A percentile compares a stretch with the other conserved stretches of the same genome.
Conservation (phyloP, 2,329 filamentous ascomycete genomes). For the Cladosporium austrohemisphaericum region DNA sequence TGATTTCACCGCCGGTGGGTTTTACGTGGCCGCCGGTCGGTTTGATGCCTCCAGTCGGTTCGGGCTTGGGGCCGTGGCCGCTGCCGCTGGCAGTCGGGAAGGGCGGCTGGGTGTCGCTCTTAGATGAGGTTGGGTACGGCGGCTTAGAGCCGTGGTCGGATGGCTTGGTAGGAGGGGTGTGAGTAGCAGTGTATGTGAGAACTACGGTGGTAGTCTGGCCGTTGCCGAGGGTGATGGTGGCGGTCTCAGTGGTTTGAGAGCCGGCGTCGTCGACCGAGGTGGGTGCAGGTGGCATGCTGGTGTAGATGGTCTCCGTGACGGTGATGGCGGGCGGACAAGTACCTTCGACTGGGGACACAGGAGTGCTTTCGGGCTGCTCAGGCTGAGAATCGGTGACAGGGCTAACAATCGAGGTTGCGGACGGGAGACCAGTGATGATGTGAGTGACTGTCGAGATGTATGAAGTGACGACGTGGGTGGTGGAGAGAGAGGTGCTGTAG, state of each 20-base stretch:
- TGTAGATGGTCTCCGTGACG: no score
- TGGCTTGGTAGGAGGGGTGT: constrained; percentile 1
- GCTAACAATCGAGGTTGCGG: constrained; percentile 1
- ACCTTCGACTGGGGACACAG: not conserved
- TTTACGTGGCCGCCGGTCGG: constrained; percentile 8
- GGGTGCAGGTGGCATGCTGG: constrained; percentile 2
- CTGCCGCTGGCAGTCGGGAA: constrained; percentile 5
- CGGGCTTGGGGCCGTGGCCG: not conserved
- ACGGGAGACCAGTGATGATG: constrained; percentile 5
- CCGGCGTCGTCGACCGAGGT: constrained; percentile 3
- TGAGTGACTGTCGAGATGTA: constrained; percentile 9
- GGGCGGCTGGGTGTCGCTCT: not conserved
- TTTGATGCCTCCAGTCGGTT: constrained; percentile 3
- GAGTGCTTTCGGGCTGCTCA: not conserved
- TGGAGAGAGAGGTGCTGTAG: constrained; percentile 15
- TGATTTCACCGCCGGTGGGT: constrained; percentile 8
- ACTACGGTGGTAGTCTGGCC: constrained; percentile 13
- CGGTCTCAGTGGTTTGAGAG: constrained; percentile 8
- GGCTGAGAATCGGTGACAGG: not conserved
- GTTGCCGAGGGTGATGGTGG: constrained; percentile 15
- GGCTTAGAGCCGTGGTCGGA: not conserved
- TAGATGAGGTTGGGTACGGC: not conserved
- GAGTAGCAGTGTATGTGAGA: constrained; percentile 9
- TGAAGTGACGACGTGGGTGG: constrained; percentile 7
- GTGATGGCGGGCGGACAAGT: constrained; percentile 1